A percentile compares a stretch with the other conserved stretches of the same genome.
Evolutionary conservation across 331 rosid species (phyloP).

Genomic region (Rhamnella rubrinervis): DNA sequence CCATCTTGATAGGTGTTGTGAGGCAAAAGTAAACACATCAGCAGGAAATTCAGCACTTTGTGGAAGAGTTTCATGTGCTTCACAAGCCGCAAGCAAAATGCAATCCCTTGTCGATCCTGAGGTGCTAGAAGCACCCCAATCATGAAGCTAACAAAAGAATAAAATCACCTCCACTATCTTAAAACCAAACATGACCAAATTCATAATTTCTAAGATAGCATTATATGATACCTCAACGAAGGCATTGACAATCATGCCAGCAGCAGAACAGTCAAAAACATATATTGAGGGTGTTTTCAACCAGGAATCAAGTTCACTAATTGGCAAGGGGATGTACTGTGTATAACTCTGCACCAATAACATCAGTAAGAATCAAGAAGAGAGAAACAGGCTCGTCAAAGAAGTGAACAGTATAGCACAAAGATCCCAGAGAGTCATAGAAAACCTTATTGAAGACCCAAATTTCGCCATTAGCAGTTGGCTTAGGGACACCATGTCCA

Average conservation of each 20-base stretch:
- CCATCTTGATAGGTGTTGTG: slow-evolving; percentile 98
- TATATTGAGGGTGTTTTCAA: slow-evolving; percentile 97
- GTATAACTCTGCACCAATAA: slow-evolving; percentile 82
- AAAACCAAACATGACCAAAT: neutral
- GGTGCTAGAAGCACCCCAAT: slow-evolving; percentile 65
- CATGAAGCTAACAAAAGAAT: slow-evolving; percentile 60
- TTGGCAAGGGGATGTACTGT: slow-evolving; percentile 90
- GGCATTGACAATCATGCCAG: slow-evolving; percentile 83
- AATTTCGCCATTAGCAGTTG: slow-evolving; percentile 94
- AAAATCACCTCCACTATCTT: slow-evolving; percentile 19
- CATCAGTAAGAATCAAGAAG: slow-evolving; percentile 9
- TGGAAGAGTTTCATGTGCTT: slow-evolving; percentile 94
- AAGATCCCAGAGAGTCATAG: slow-evolving; percentile 7
- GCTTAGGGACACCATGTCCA: slow-evolving; percentile 99
- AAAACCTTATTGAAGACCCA: slow-evolving; percentile 97
- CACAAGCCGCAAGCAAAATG: slow-evolving; percentile 97
- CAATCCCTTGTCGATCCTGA: slow-evolving; percentile 87
- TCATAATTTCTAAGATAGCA: neutral
- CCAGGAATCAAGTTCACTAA: slow-evolving; percentile 94
- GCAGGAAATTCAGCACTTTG: slow-evolving; percentile 99
- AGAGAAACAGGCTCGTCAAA: slow-evolving; percentile 1
- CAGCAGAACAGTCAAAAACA: slow-evolving; percentile 97
- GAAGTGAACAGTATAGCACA: slow-evolving; percentile 11
- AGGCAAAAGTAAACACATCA: slow-evolving; percentile 94
- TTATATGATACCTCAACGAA: slow-evolving; percentile 64